Conservation (phyloP, 73 alveolate genomes). For the Paramecium tetraurelia region DNA sequence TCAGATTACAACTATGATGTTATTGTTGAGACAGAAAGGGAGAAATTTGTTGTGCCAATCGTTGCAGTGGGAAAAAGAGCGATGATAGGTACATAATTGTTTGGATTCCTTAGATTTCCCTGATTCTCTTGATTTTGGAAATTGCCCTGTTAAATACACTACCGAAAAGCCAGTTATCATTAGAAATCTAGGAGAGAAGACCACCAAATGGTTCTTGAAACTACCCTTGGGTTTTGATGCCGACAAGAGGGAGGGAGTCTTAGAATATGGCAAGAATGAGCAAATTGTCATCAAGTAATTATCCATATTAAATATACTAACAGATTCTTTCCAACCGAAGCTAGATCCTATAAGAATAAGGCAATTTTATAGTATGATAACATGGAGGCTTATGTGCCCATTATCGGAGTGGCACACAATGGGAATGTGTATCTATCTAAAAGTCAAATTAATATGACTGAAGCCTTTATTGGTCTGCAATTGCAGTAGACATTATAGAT, state of each 20-base stretch:
- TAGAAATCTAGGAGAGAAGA: conserved; percentile 97
- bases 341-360: conserved; percentile 90
- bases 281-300: conserved; percentile 79
- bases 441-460: conserved; percentile 94
- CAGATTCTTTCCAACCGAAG: conserved; percentile 93
- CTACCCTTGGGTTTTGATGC: conserved; percentile 83
- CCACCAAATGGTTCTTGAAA: conserved; percentile 98
- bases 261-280: conserved; percentile 72
- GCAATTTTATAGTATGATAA: conserved; percentile 92
- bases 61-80: conserved; percentile 86
- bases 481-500: conserved; percentile 94
- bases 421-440: conserved; percentile 96
- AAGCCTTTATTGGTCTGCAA: conserved; percentile 94
- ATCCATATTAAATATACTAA: conserved; percentile 63
- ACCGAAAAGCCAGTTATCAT: conserved; percentile 98
- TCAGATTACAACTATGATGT: conserved; percentile 95
- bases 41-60: conserved; percentile 98
- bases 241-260: conserved; percentile 83
- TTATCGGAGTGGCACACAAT: conserved; percentile 95
- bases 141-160: conserved; percentile 97
- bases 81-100: conserved; percentile 47
- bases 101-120: conserved; percentile 85
- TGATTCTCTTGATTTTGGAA: conserved; percentile 96
- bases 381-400: conserved; percentile 91
- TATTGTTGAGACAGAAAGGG: conserved; percentile 97